Base-by-base conservation (phyloP, 306 rosid species). In the Quercus suber region DNA sequence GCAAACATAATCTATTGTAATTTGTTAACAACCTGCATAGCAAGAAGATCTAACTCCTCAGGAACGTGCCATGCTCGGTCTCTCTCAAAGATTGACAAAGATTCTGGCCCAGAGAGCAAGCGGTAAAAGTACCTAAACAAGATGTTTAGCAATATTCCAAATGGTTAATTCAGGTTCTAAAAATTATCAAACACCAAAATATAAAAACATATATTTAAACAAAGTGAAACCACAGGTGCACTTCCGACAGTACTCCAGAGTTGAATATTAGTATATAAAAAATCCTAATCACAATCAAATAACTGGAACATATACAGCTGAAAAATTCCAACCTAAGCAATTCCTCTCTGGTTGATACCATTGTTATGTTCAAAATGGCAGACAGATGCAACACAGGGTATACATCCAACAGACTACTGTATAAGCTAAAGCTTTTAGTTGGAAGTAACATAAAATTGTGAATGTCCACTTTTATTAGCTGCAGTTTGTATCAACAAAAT, bases 21-120 rank as follows among this genome's bases (percentile, higher is more conserved):
- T 71, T 53, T 59, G n/a, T 28, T 77, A 81, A 86, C 85, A 55
- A 94, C 99, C 88, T 84, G 94, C 98, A 95, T 91, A n/a, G 99
- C 92, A 37, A 21, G 74, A 79, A 95, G 80, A 87, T 87, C 85
- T 33, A 95, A 92, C 55, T 87, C 93, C 86, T 91, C 97, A 0
- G 89, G 80, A 72, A 95, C 88, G 79, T 95, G 97, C 99, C 97
- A 95, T 76, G 93, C 97, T 17, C 92, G 92, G 76, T 89, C 92
- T 76, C 88, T 95, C 80, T 93, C 99, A 55, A 95, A 91, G 60
- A 91, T 79, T 67, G 98, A 90, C 87, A 95, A 76, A 70, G 90
- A 84, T 63, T 91, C 99, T 33, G 94, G 82, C 78, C 99, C 98
- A 57, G 89, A 95, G 6, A 93, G 83, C 78, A 93, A 81, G 51